Evolutionary conservation across 73 alveolate species (phyloP).

Genomic region (Symbiodinium natans): DNA sequence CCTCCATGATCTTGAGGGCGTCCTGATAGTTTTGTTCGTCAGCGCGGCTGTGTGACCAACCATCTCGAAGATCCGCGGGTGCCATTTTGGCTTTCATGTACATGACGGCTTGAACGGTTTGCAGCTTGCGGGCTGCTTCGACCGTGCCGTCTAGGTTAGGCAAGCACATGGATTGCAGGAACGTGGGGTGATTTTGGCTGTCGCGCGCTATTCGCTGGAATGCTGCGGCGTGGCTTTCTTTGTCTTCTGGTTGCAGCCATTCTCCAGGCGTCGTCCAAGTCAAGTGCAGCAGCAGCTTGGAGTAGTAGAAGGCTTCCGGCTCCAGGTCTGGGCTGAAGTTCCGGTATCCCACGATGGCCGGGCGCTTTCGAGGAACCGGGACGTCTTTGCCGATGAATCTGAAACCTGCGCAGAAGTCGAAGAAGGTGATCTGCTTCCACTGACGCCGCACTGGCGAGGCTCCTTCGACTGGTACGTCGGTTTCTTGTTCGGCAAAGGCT

Average conservation of each 20-base stretch:
- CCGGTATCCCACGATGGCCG: not conserved
- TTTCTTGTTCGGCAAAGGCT: not conserved
- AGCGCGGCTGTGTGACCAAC: not conserved
- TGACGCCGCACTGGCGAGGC: not conserved
- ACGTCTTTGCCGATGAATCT: not conserved
- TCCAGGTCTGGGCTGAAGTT: not conserved
- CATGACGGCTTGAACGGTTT: not conserved
- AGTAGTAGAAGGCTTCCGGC: not conserved
- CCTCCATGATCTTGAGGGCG: not conserved
- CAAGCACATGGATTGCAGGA: not conserved
- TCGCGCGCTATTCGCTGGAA: not conserved
- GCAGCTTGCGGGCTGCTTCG: not conserved
- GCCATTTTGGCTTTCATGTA: not conserved
- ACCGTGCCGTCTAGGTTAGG: not conserved
- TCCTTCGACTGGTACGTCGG: not conserved
- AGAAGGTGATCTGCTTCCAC: not conserved
- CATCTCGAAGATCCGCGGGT: not conserved
- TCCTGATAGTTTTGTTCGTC: slow-evolving; percentile 1
- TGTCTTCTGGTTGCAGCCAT: not conserved
- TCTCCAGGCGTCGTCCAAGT: not conserved
- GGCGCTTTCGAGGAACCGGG: not conserved
- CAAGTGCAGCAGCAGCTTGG: not conserved
- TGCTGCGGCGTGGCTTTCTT: not conserved
- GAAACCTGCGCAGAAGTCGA: not conserved
- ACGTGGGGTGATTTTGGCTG: not conserved